Percentiles rank a stretch among this genome's conserved stretches.
phyloP scores from a whole-genome alignment of 1,284 basidiomycete genomes.

The Leccinum laetum region DNA sequence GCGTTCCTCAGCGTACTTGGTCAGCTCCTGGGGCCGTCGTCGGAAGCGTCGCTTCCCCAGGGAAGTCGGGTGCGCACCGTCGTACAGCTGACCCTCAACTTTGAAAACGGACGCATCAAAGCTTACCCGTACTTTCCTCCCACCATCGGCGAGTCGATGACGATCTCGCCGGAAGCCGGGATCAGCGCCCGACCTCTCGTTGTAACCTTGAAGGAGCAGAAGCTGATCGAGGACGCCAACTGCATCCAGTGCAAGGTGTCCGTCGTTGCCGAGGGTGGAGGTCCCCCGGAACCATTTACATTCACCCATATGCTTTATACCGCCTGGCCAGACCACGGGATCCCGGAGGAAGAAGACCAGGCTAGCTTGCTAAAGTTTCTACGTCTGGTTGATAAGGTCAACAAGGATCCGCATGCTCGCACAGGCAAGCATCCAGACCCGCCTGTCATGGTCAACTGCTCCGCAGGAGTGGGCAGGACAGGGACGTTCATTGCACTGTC shows the following conservation, averaged over 20 bases:
- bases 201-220: slow-evolving; percentile 51
- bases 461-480: slow-evolving; percentile 89
- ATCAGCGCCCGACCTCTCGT: slow-evolving; percentile 43
- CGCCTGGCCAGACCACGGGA: slow-evolving; percentile 84
- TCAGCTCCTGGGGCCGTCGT: slow-evolving; percentile 46
- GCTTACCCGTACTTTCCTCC: slow-evolving; percentile 76
- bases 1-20: slow-evolving; percentile 71
- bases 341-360: slow-evolving; percentile 59
- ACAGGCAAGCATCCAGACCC: slow-evolving; percentile 49
- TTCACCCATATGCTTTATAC: slow-evolving; percentile 75
- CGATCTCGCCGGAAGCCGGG: slow-evolving; percentile 48
- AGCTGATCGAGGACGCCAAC: slow-evolving; percentile 49
- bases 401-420: slow-evolving; percentile 41
- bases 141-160: slow-evolving; percentile 52
- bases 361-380: slow-evolving; percentile 60
- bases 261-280: slow-evolving; percentile 29
- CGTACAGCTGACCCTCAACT: slow-evolving; percentile 74
- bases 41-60: slow-evolving; percentile 15
- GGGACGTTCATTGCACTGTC: slow-evolving; percentile 84
- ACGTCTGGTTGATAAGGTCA: slow-evolving; percentile 58
- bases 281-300: slow-evolving; percentile 37
- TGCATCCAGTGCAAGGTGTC: slow-evolving; percentile 60
- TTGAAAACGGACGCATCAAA: slow-evolving; percentile 67
- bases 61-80: slow-evolving; percentile 62
- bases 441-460: slow-evolving; percentile 83